Evolutionary conservation across 2,329 filamentous ascomycete species (phyloP).

Genomic region (Myriosclerotinia duriaeana): DNA sequence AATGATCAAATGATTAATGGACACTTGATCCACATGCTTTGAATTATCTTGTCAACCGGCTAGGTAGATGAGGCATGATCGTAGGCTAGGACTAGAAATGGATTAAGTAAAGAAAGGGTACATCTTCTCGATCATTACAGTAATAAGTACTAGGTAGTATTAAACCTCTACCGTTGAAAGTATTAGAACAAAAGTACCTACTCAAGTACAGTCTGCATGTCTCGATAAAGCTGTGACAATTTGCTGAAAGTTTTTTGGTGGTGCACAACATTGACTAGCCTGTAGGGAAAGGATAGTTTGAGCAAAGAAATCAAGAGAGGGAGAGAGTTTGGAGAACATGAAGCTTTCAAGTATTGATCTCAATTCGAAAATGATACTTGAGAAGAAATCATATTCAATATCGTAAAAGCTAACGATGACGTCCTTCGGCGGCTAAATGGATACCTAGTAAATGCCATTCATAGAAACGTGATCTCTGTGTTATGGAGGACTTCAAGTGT

Average conservation of each 20-base stretch:
- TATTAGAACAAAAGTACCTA: background rate
- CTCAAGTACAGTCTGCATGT: no score
- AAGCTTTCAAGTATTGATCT: background rate
- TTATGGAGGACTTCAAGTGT: background rate
- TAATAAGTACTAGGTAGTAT: no score
- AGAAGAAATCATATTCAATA: background rate
- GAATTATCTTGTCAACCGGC: background rate
- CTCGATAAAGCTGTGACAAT: no score
- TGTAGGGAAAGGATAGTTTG: background rate
- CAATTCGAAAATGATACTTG: background rate
- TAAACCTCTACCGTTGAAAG: background rate
- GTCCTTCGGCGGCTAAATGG: background rate
- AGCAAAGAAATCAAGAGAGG: background rate
- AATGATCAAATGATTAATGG: background rate
- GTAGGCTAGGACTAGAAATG: background rate
- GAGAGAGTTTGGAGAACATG: background rate
- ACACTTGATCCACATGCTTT: slow-evolving; percentile 8
- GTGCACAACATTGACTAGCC: background rate
- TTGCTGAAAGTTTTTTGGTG: background rate
- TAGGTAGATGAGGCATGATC: no score
- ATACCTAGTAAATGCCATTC: no score
- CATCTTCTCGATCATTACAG: background rate
- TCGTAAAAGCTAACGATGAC: background rate
- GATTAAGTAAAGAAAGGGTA: background rate
- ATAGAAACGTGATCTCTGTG: background rate